phyloP scores from a whole-genome alignment of 139 green algal genomes.

The Tetratostichococcus sp. region DNA sequence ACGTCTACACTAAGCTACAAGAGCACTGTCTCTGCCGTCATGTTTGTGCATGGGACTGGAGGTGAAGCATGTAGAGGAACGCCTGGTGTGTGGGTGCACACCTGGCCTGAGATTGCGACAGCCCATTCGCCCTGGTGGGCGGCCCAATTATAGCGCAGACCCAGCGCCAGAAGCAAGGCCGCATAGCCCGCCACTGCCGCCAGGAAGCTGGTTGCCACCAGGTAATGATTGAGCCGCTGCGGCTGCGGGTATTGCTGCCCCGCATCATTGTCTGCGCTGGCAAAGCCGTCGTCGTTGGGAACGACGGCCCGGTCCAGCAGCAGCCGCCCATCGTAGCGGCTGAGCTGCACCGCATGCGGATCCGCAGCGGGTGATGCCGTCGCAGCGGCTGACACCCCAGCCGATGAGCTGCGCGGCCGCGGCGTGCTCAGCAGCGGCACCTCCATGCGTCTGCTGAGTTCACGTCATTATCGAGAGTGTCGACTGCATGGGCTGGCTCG shows the following conservation, averaged over 20 bases:
- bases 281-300: not conserved
- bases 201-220: not conserved
- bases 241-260: no score
- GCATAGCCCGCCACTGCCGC: not conserved
- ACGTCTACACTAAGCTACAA: no score
- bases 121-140: not conserved
- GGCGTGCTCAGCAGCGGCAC: not conserved
- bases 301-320: not conserved
- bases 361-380: not conserved
- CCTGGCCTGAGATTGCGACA: not conserved
- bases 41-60: no score
- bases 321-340: not conserved
- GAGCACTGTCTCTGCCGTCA: no score
- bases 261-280: not conserved
- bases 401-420: not conserved
- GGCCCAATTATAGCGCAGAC: not conserved
- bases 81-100: not conserved
- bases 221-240: not conserved
- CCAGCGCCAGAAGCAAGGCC: not conserved
- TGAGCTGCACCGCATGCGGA: not conserved
- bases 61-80: no score
- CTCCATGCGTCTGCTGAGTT: not conserved
- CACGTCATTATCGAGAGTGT: no score
- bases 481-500: no score
- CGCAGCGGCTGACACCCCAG: not conserved